phyloP scores from a whole-genome alignment of 2,329 filamentous ascomycete genomes.

The Monilinia fructicola region DNA sequence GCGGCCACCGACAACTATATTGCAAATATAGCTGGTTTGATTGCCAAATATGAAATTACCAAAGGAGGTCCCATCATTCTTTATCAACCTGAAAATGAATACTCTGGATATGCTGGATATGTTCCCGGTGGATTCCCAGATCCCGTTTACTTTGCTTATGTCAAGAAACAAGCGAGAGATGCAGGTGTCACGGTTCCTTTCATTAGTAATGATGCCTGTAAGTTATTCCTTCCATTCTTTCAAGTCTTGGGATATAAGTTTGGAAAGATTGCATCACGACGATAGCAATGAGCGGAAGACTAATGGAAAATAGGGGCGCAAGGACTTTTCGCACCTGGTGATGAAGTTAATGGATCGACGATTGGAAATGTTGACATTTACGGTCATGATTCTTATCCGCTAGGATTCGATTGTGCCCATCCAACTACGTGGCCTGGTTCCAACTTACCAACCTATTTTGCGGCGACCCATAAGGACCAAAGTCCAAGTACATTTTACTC shows the following conservation, averaged over 20 bases:
- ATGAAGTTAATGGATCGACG: slow-evolving; percentile 34
- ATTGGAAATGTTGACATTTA: slow-evolving; percentile 41
- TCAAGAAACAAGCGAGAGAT: slow-evolving; percentile 65
- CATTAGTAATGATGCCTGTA: slow-evolving; percentile 68
- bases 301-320: slow-evolving; percentile 28
- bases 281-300: not conserved
- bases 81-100: slow-evolving; percentile 81
- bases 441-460: slow-evolving; percentile 56
- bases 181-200: slow-evolving; percentile 72
- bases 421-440: slow-evolving; percentile 58
- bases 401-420: slow-evolving; percentile 49
- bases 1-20: slow-evolving; percentile 64
- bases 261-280: not conserved
- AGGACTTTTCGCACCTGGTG: slow-evolving; percentile 38
- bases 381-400: slow-evolving; percentile 46
- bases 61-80: slow-evolving; percentile 79
- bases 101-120: slow-evolving; percentile 52
- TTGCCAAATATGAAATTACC: slow-evolving; percentile 76
- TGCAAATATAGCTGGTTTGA: slow-evolving; percentile 58
- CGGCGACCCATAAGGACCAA: slow-evolving; percentile 54
- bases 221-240: slow-evolving; percentile 18
- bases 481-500: slow-evolving; percentile 67
- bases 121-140: slow-evolving; percentile 60
- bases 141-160: slow-evolving; percentile 66
- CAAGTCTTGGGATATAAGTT: not conserved